Evolutionary conservation across 1,284 basidiomycete species (phyloP).

Genomic region (Heterobasidion occidentale): DNA sequence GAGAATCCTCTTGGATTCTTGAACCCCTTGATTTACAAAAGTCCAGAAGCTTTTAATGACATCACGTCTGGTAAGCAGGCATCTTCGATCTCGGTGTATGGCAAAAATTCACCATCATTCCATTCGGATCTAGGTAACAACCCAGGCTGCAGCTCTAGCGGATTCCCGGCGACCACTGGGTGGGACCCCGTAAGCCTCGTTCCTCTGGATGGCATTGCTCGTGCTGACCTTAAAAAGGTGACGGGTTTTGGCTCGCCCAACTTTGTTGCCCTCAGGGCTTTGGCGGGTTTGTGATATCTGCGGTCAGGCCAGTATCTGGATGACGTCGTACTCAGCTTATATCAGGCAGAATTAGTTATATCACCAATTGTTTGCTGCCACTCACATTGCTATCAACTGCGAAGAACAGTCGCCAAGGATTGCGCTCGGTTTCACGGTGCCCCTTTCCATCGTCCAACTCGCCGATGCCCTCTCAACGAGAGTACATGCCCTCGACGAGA

Average conservation of each 20-base stretch:
- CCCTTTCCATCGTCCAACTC: too few relatives aligned
- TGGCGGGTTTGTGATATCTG: not conserved
- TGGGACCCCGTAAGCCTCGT: conserved; percentile 26
- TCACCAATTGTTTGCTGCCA: too few relatives aligned
- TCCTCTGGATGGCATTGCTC: not conserved
- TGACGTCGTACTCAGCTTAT: too few relatives aligned
- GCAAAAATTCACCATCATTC: not conserved
- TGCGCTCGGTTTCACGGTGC: too few relatives aligned
- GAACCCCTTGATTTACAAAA: conserved; percentile 45
- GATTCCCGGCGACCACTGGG: conserved; percentile 26
- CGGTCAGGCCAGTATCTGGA: too few relatives aligned
- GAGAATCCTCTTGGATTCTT: conserved; percentile 35
- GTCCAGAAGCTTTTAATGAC: conserved; percentile 44
- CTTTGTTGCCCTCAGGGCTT: not conserved
- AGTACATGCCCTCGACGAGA: too few relatives aligned
- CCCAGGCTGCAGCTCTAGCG: conserved; percentile 30
- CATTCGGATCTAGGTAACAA: conserved; percentile 13
- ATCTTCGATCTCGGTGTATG: not conserved
- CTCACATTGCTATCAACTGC: too few relatives aligned
- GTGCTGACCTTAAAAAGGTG: not conserved
- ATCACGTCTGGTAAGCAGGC: conserved; percentile 25
- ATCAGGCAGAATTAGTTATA: too few relatives aligned
- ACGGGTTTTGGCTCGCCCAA: not conserved
- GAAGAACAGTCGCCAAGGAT: too few relatives aligned
- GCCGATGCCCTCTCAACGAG: too few relatives aligned